phyloP scores from a whole-genome alignment of 192 early-diverging fungal species.

The Backusella macrospora region DNA sequence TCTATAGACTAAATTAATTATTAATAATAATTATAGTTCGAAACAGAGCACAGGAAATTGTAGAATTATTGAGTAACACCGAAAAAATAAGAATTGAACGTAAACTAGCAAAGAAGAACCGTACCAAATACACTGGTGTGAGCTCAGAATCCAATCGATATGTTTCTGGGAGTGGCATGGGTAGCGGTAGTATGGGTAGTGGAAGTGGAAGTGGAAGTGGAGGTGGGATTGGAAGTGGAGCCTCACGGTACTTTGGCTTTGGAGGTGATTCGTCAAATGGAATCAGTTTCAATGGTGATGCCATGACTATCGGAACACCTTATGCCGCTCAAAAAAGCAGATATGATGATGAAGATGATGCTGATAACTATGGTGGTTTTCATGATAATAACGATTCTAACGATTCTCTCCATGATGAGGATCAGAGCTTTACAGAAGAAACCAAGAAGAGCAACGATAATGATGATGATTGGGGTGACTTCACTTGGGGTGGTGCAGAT shows the following conservation, averaged over 20 bases:
- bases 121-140: conserved; percentile 85
- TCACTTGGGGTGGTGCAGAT: conserved; percentile 44
- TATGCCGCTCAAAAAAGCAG: conserved; percentile 27
- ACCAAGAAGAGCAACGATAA: conserved; percentile 9
- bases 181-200: conserved; percentile 43
- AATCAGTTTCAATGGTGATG: conserved; percentile 43
- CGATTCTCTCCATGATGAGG: conserved; percentile 15
- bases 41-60: conserved; percentile 88
- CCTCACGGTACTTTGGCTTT: conserved; percentile 58
- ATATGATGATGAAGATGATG: conserved; percentile 25
- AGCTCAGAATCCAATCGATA: conserved; percentile 61
- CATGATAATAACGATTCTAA: conserved; percentile 27
- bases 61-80: conserved; percentile 80
- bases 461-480: conserved; percentile 84
- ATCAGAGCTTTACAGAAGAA: neutral
- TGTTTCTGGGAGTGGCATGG: conserved; percentile 29
- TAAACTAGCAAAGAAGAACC: conserved; percentile 86
- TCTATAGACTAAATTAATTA: neutral
- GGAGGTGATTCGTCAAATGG: conserved; percentile 59
- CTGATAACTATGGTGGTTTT: conserved; percentile 10
- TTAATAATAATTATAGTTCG: conserved; percentile 55
- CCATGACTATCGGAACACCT: conserved; percentile 41
- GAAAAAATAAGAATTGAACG: conserved; percentile 85
- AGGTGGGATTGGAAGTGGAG: conserved; percentile 27
- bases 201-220: conserved; percentile 20